Conservation (phyloP, 306 rosid species). For the Delonix regia region DNA sequence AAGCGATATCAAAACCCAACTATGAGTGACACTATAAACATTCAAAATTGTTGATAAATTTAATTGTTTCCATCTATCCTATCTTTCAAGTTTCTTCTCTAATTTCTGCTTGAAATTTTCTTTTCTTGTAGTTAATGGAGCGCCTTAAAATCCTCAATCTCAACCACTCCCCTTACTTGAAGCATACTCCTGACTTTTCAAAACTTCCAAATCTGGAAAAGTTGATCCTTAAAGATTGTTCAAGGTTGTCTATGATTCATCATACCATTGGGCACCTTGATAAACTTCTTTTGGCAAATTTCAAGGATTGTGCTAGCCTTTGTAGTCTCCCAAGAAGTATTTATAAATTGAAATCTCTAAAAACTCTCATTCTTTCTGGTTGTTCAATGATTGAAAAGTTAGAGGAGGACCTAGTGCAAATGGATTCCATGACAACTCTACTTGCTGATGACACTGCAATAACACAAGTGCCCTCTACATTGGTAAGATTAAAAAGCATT, state of each 20-base stretch:
- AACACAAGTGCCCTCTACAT: neutral
- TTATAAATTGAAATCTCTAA: neutral
- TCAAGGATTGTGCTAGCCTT: neutral
- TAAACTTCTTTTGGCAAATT: neutral
- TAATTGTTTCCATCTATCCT: no score
- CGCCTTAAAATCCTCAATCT: neutral
- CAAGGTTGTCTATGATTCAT: neutral
- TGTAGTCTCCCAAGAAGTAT: neutral
- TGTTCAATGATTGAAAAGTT: neutral
- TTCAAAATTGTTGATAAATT: no score
- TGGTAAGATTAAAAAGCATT: neutral
- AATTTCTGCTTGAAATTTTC: no score
- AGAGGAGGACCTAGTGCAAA: neutral
- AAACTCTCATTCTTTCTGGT: conserved; percentile 7
- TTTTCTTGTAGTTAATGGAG: neutral
- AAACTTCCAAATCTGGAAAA: neutral
- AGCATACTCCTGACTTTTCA: neutral
- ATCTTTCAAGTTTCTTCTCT: neutral
- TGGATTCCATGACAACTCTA: neutral
- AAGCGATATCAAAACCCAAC: no score
- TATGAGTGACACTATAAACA: neutral
- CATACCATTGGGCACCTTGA: neutral
- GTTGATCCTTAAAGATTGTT: neutral
- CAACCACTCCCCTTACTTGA: neutral
- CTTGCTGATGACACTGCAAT: neutral